Conservation (phyloP, 768 basidiomycete species). For the Mycena belliarum region DNA sequence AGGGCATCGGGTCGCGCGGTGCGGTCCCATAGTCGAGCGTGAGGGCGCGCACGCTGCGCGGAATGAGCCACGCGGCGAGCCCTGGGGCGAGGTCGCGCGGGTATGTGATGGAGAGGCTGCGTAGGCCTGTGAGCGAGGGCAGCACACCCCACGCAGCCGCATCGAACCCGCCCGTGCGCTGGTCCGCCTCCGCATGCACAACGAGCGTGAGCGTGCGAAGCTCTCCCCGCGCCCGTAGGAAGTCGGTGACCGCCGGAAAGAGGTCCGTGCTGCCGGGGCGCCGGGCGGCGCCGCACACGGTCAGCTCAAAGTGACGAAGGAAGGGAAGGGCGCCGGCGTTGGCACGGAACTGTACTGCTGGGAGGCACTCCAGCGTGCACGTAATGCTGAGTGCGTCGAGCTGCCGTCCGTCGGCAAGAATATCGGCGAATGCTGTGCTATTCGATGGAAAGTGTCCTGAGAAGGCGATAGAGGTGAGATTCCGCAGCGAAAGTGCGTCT, state of each 20-base stretch:
- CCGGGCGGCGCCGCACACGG: conserved; percentile 43
- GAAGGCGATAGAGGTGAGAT: conserved; percentile 66
- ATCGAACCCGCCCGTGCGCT: conserved; percentile 62
- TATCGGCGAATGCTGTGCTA: conserved; percentile 54
- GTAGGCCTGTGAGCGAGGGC: conserved; percentile 53
- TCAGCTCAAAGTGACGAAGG: conserved; percentile 65
- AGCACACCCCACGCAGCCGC: conserved; percentile 73
- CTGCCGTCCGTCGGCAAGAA: conserved; percentile 62
- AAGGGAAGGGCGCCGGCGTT: conserved; percentile 52
- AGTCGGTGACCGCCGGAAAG: conserved; percentile 69
- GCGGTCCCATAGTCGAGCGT: conserved; percentile 41
- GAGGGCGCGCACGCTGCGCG: conserved; percentile 50
- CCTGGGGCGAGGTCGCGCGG: conserved; percentile 64
- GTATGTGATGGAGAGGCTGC: conserved; percentile 60
- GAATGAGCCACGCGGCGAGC: conserved; percentile 69
- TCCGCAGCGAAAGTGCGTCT: conserved; percentile 54
- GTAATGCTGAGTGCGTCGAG: conserved; percentile 61
- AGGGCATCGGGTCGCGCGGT: conserved; percentile 42
- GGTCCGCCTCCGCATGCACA: conserved; percentile 43
- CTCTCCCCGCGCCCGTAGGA: conserved; percentile 55
- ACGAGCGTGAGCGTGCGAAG: conserved; percentile 56
- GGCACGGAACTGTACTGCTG: conserved; percentile 52
- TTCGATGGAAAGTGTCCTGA: conserved; percentile 54
- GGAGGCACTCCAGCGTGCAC: conserved; percentile 52
- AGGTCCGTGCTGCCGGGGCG: conserved; percentile 57